phyloP scores from a whole-genome alignment of 306 rosid species.

The Corylus americana region DNA sequence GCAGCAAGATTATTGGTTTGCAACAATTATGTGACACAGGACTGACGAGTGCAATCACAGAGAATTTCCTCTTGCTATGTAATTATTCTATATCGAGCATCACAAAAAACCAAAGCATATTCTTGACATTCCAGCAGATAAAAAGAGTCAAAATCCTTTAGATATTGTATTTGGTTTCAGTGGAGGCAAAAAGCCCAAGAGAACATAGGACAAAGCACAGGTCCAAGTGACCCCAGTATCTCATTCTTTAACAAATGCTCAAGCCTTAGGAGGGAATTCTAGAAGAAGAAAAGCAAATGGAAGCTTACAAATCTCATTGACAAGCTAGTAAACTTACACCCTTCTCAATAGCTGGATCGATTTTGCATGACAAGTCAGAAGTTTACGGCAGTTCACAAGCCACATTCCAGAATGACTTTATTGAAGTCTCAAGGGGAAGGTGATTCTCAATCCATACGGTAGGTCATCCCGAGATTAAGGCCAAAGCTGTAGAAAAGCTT shows the following conservation, averaged over 20 bases:
- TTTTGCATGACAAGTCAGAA: neutral
- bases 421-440: neutral
- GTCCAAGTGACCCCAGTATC: neutral
- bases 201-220: neutral
- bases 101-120: neutral
- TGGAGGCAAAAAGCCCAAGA: neutral
- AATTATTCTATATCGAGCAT: neutral
- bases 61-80: neutral
- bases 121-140: neutral
- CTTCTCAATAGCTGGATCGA: neutral
- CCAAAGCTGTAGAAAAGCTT: neutral
- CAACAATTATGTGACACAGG: neutral
- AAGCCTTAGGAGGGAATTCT: neutral
- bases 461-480: neutral
- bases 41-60: neutral
- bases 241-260: neutral
- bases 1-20: constrained; percentile 3
- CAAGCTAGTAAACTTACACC: neutral
- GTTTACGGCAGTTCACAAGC: neutral
- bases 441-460: neutral
- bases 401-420: neutral
- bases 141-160: neutral
- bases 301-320: neutral
- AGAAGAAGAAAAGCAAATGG: neutral
- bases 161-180: neutral